Percentiles rank a stretch among this genome's conserved stretches.
Evolutionary conservation across 345 rosid species (phyloP).

Genomic region (Raphanus raphanistrum): DNA sequence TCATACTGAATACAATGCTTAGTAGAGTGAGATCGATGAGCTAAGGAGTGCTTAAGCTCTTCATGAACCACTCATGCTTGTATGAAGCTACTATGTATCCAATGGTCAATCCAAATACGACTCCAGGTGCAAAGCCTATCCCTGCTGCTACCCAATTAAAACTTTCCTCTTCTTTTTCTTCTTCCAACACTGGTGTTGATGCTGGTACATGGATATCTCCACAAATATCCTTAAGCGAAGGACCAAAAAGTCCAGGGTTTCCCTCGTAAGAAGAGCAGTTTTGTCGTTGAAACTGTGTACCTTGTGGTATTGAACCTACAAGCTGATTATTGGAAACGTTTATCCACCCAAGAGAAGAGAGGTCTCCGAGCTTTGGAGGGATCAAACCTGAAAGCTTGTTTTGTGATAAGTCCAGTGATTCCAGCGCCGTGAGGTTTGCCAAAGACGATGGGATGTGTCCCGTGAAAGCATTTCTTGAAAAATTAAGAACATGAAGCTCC

Average conservation of each 20-base stretch:
- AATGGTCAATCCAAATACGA: not conserved
- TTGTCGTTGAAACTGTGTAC: not conserved
- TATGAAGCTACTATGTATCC: slow-evolving; percentile 10
- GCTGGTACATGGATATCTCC: not conserved
- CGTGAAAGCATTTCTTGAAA: not conserved
- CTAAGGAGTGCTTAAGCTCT: not conserved
- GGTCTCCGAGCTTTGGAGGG: not conserved
- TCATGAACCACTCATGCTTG: not conserved
- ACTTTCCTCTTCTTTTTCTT: not conserved
- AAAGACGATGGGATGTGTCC: not conserved
- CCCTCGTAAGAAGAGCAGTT: not conserved
- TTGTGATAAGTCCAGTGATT: not conserved
- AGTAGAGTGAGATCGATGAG: not conserved
- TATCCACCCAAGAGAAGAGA: not conserved
- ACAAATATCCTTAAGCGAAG: not conserved
- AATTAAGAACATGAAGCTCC: not conserved
- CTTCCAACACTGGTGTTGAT: not conserved
- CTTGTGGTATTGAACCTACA: not conserved
- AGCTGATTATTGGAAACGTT: not conserved
- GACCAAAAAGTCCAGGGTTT: not conserved
- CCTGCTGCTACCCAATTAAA: slow-evolving; percentile 15
- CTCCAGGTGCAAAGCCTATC: slow-evolving; percentile 2
- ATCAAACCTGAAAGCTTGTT: not conserved
- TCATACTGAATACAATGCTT: not conserved
- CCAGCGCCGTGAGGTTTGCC: not conserved